Evolutionary conservation across 345 rosid genomes (phyloP), one percentile per base, ranked within the genome.

Genomic region (Arabidopsis suecica): DNA sequence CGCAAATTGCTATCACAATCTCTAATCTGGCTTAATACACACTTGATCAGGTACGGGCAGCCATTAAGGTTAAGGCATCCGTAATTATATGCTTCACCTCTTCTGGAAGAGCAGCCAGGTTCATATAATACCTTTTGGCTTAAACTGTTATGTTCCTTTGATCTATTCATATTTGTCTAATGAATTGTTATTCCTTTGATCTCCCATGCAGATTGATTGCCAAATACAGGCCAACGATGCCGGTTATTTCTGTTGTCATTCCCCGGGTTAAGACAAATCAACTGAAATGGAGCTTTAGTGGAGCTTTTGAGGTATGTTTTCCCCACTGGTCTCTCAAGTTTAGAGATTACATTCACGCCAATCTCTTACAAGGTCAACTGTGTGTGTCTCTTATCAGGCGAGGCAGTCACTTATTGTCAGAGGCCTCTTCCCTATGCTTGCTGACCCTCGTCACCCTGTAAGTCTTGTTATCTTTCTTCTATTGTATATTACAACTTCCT

Each of bases 41-140:
- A 3, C 32, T 60, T 67, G 37, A 36, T 33, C 79, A 95, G 98
- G 99, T 95, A 33, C 83, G 99, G 42, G 99, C 98, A 33, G 99
- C 99, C 48, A 95, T 95, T 74, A 95, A 95, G 87, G 99, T 95
- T 45, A 95, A 90, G 86, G 98, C 99, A 57, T 95, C 99, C 9
- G 96, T 85, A 12, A 90, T 95, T 44, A 90, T 95, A 71, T 95
- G 99, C 82, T 95, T 95, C 82, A 95, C 99, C 59, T 95, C 99
- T 72, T 90, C 97, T 28, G 97, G 99, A 72, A 88, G 96, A 77
- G 98, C 99, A 79, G 99, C 97, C 59, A 92, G 98, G 99, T 95
- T 83, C 53, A 3, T 53, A 51, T 9, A 44, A 50, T 18, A 18
- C 50, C 34, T 47, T 74, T 16, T 54, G 20, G 9, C 1, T 8